Percentiles rank a stretch among this genome's conserved stretches.
phyloP scores from a whole-genome alignment of 352 stramenopile species.

The Aphanomyces stellatus region DNA sequence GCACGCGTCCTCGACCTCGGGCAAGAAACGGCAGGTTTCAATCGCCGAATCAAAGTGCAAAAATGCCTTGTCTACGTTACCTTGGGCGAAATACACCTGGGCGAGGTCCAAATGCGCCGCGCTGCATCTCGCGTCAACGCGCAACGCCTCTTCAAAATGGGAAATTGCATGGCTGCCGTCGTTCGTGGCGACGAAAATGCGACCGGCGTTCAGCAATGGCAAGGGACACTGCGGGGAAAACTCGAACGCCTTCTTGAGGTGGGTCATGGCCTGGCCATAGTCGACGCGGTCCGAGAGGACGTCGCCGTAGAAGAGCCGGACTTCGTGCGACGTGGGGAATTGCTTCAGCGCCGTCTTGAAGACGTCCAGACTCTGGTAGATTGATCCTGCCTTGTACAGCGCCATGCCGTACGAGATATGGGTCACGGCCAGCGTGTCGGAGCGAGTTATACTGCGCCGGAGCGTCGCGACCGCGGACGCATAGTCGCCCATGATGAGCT shows the following conservation, averaged over 20 bases:
- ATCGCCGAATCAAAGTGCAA: conserved; percentile 62
- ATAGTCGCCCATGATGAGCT: conserved; percentile 72
- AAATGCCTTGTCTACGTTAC: conserved; percentile 56
- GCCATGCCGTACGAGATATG: conserved; percentile 81
- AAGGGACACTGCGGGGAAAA: conserved; percentile 67
- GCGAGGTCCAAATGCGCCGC: conserved; percentile 79
- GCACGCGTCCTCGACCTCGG: conserved; percentile 76
- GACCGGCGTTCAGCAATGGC: conserved; percentile 74
- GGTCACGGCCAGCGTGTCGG: conserved; percentile 58
- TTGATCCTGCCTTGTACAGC: conserved; percentile 76
- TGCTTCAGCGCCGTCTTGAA: conserved; percentile 54
- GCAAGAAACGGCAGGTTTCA: conserved; percentile 69
- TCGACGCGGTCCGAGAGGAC: conserved; percentile 74
- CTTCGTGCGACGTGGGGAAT: conserved; percentile 64
- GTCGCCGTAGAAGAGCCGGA: conserved; percentile 77
- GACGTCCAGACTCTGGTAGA: conserved; percentile 74
- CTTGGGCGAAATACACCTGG: conserved; percentile 79
- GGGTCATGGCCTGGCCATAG: conserved; percentile 70
- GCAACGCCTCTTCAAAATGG: conserved; percentile 72
- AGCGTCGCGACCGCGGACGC: conserved; percentile 59
- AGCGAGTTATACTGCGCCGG: conserved; percentile 62
- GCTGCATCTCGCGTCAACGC: conserved; percentile 64
- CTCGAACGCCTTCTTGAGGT: conserved; percentile 53
- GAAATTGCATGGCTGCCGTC: conserved; percentile 69
- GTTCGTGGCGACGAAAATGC: conserved; percentile 77